Percentiles rank a stretch among this genome's conserved stretches.
Conservation (phyloP, 2,329 filamentous ascomycete species). For the Verticillium tricorpus region DNA sequence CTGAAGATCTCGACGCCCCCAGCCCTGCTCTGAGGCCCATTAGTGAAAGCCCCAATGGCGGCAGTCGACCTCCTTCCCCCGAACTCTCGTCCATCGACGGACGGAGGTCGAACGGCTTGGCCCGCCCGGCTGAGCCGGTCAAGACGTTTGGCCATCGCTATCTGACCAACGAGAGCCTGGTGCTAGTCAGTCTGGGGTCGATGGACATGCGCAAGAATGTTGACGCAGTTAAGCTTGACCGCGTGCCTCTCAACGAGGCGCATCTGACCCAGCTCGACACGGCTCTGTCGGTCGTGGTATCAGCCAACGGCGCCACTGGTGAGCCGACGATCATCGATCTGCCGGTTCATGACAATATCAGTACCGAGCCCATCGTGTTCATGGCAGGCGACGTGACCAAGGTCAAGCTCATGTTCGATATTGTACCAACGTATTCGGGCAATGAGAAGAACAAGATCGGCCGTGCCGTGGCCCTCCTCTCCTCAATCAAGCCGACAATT, state of each 20-base stretch:
- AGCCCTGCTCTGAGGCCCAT: slow-evolving; percentile 6
- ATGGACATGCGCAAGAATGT: slow-evolving; percentile 87
- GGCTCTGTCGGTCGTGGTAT: slow-evolving; percentile 85
- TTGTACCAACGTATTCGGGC: slow-evolving; percentile 92
- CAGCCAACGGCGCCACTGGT: slow-evolving; percentile 77
- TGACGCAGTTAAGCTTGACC: slow-evolving; percentile 80
- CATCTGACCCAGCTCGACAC: slow-evolving; percentile 94
- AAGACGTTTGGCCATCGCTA: slow-evolving; percentile 97
- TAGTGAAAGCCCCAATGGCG: slow-evolving; percentile 8
- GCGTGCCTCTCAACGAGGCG: slow-evolving; percentile 80
- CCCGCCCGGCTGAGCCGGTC: slow-evolving; percentile 66
- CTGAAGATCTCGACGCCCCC: slow-evolving; percentile 16
- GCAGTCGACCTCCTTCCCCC: slow-evolving; percentile 27
- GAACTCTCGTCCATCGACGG: slow-evolving; percentile 59
- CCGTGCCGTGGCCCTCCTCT: slow-evolving; percentile 81
- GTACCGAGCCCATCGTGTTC: slow-evolving; percentile 90
- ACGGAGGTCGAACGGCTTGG: slow-evolving; percentile 46
- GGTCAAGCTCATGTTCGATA: slow-evolving; percentile 89
- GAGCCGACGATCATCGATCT: slow-evolving; percentile 88
- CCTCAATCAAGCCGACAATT: slow-evolving; percentile 76
- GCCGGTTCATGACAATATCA: slow-evolving; percentile 88
- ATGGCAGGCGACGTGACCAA: slow-evolving; percentile 71
- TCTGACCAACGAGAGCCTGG: slow-evolving; percentile 80
- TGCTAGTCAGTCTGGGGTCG: slow-evolving; percentile 87
- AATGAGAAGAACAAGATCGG: slow-evolving; percentile 85